Base-by-base conservation (phyloP, 2,329 filamentous ascomycete genomes). In the Clonostachys chloroleuca region DNA sequence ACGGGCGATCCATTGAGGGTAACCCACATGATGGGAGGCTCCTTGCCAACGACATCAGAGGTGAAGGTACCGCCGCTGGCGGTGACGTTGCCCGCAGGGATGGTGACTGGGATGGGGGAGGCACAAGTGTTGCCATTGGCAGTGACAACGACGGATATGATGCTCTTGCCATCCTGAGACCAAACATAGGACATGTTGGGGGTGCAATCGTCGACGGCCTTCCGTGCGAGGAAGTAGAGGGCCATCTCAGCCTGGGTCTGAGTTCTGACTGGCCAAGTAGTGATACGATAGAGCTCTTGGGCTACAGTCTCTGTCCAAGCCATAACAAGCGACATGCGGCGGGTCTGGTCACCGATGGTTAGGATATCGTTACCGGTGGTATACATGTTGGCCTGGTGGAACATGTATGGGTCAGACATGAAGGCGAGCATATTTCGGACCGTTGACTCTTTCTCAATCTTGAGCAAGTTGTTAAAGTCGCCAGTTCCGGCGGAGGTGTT, bases 321-420 rank as follows among this genome's bases (percentile, higher is more conserved):
- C 60, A 80, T 77, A 51, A 81, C 67, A n/a, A 83, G 69, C 2
- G 77, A 79, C 48, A 74, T 66, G 51, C 73, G 65, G 4, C 63
- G 68, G 2, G 62, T 60, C 13, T 71, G 63, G n/a, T 70, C 67
- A 48, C 79, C 78, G 44, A 81, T 65, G 9, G 69, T 74, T 41
- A 73, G 71, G 4, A 61, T 56, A 3, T 62, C 60, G 44, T 73
- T 68, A 45, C 77, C 78, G 4, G 65, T 64, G 41, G 75, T 72
- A 47, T 79, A 74, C 50, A 80, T 56, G 57, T 85, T 84, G 48
- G 79, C 78, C 63, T 84, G 80, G 60, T 85, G 81, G 68, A 84
- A 82, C 79, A 83, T 83, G 45, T 52, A 81, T 20, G 70, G 65
- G 43, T 80, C 79, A 51, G 73, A 74, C 51, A 74, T 72, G 6